These are phyloP conservation scores for Carex pumila DNA, from an alignment of 176 grass and related monocot species.

Conservation along the genomic window DNA sequence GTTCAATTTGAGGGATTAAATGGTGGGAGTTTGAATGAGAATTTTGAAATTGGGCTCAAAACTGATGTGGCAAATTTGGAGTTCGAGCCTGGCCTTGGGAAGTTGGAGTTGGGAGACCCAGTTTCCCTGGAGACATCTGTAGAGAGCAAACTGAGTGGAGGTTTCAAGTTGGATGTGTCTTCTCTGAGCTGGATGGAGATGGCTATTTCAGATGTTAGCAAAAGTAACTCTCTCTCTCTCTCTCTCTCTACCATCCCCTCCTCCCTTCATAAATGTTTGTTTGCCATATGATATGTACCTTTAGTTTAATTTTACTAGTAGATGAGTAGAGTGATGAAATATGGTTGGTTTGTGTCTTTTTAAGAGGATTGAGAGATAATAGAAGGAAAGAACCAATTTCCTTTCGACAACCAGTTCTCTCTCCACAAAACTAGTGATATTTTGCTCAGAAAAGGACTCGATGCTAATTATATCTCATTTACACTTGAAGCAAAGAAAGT, in stretches of 20 bases:
- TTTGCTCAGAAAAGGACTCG: background rate
- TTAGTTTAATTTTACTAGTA: background rate
- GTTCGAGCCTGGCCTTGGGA: constrained; percentile 44
- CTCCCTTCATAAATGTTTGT: background rate
- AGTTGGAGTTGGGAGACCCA: constrained; percentile 64
- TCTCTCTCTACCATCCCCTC: background rate
- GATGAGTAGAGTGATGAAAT: background rate
- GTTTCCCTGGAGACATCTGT: constrained; percentile 42
- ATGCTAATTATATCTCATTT: background rate
- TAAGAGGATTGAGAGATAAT: background rate
- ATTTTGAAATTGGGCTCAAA: constrained; percentile 45
- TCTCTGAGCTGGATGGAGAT: constrained; percentile 87
- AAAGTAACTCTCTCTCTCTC: constrained; percentile 40
- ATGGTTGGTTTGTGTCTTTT: background rate
- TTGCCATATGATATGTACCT: background rate
- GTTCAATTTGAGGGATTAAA: constrained; percentile 46
- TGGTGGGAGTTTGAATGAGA: constrained; percentile 29
- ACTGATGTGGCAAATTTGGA: constrained; percentile 24
- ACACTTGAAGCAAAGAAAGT: background rate
- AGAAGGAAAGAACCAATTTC: background rate
- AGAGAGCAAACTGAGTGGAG: constrained; percentile 34
- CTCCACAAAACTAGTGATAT: background rate
- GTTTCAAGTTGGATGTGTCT: constrained; percentile 45
- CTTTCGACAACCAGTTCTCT: background rate
- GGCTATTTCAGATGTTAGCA: constrained; percentile 68